Percentiles rank a stretch among this genome's conserved stretches.
phyloP scores from a whole-genome alignment of 2,329 filamentous ascomycete genomes.

The Triangularia verruculosa region DNA sequence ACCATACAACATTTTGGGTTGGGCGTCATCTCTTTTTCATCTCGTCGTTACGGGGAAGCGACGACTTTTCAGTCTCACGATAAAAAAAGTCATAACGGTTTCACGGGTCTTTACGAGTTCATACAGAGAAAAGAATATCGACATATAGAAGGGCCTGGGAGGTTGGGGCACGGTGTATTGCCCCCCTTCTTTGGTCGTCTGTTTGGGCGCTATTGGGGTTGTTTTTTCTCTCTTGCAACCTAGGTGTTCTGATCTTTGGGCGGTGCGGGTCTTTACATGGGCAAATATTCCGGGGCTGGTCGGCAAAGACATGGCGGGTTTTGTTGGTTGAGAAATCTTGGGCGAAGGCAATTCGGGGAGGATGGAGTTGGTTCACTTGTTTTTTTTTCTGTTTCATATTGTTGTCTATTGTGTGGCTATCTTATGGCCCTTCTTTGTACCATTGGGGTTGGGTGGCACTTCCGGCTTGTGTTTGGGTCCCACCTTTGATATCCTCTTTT shows the following conservation, averaged over 20 bases:
- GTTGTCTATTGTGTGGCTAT: conserved; percentile 17
- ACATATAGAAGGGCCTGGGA: conserved; percentile 49
- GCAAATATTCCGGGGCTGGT: conserved; percentile 31
- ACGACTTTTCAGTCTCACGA: conserved; percentile 33
- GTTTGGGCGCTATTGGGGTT: neutral
- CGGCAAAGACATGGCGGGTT: conserved; percentile 28
- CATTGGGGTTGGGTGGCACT: conserved; percentile 22
- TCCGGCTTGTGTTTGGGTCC: conserved; percentile 19
- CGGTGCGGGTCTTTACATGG: conserved; percentile 32
- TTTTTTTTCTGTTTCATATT: conserved; percentile 16
- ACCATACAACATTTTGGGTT: conserved; percentile 31
- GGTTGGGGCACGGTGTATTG: neutral
- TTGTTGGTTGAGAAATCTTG: conserved; percentile 31
- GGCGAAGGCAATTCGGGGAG: conserved; percentile 26
- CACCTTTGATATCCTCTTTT: conserved; percentile 18
- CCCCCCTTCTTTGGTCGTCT: neutral
- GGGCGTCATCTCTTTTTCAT: conserved; percentile 29
- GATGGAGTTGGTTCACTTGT: conserved; percentile 37
- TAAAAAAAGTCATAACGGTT: conserved; percentile 41
- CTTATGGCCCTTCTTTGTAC: conserved; percentile 28
- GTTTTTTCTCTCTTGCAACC: conserved; percentile 16
- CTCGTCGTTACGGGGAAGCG: conserved; percentile 34
- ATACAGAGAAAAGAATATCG: conserved; percentile 45
- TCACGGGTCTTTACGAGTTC: conserved; percentile 49
- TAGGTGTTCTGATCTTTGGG: conserved; percentile 26